Base-by-base conservation (phyloP, 2,329 filamentous ascomycete genomes). In the Clonostachys chloroleuca region DNA sequence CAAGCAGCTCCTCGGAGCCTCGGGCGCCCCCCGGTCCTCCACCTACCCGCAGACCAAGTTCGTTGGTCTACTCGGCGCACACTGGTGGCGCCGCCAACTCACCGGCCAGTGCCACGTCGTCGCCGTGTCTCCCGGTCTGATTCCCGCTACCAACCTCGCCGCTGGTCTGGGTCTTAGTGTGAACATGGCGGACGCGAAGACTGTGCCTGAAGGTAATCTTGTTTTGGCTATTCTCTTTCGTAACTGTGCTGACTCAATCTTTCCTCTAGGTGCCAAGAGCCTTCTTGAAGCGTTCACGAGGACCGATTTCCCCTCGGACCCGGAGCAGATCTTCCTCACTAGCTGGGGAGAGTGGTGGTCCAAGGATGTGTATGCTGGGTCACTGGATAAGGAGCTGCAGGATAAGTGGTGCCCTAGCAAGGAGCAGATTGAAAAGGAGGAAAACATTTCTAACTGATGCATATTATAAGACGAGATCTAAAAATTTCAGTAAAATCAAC, bases 301-400 rank as follows among this genome's bases (percentile, higher is more conserved):
- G 4, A 62, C 65, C 16, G 74, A 78, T 51, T 62, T 79, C 39
- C 76, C 76, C 2, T 65, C 72, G 24, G 74, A 80, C 35, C 70
- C 68, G 0, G 71, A 79, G 16, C 68, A 69, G 44, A 75, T 80
- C 47, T 79, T 80, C 57, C 53, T 80, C 42, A 78, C 75, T 0
- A 78, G 74, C 53, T 78, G 74, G 75, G 76, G 76, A 2, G 75
- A 80, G 61, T 80, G 75, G 74, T 80, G 75, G 75, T 55, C 63
- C 13, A 75, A 68, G 56, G 63, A 69, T 5, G 62, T 70, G 3
- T 70, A 70, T 45, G 63, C 53, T 12, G 59, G 63, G 47, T 62
- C 62, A 2, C 58, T 77, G 4, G 72, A 80, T 45, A 68, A 69
- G 59, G 51, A 53, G 2, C 61, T 80, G 4, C 76, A 79, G 61